Evolutionary conservation across 495 filamentous ascomycete species (phyloP).

Genomic region (Haplographium delicatum): DNA sequence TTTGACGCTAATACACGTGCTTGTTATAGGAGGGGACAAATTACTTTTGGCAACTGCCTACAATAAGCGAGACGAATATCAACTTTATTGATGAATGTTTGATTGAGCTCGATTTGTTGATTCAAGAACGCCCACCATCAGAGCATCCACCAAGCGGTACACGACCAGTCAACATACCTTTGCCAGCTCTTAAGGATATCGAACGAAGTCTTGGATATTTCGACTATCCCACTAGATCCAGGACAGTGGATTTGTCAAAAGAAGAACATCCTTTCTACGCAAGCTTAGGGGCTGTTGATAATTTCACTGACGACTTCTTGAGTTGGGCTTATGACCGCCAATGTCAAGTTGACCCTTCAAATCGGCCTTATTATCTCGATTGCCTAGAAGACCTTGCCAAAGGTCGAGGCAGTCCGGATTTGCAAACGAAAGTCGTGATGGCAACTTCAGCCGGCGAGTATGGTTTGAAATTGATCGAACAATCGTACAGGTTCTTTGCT

Average conservation of each 20-base stretch:
- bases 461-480: slow-evolving; percentile 20
- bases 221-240: slow-evolving; percentile 19
- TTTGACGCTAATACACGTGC: too few species aligned
- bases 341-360: slow-evolving; percentile 20
- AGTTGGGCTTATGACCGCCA: slow-evolving; percentile 27
- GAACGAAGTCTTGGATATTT: slow-evolving; percentile 22
- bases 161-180: neutral
- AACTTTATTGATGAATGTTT: slow-evolving; percentile 23
- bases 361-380: slow-evolving; percentile 27
- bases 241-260: slow-evolving; percentile 16
- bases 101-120: slow-evolving; percentile 12
- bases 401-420: slow-evolving; percentile 21
- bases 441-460: slow-evolving; percentile 21
- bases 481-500: slow-evolving; percentile 25
- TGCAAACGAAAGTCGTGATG: slow-evolving; percentile 24
- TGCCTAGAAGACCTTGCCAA: slow-evolving; percentile 23
- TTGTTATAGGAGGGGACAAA: slow-evolving; percentile 8
- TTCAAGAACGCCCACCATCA: neutral
- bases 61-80: slow-evolving; percentile 11
- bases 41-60: slow-evolving; percentile 21
- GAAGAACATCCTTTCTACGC: slow-evolving; percentile 26
- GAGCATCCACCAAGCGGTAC: neutral
- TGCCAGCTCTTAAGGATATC: slow-evolving; percentile 21
- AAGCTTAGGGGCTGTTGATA: slow-evolving; percentile 21
- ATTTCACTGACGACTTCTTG: slow-evolving; percentile 24